A percentile compares a stretch with the other conserved stretches of the same genome.
Evolutionary conservation across 192 early-diverging fungal species (phyloP).

Genomic region (Coemansia sp.): DNA sequence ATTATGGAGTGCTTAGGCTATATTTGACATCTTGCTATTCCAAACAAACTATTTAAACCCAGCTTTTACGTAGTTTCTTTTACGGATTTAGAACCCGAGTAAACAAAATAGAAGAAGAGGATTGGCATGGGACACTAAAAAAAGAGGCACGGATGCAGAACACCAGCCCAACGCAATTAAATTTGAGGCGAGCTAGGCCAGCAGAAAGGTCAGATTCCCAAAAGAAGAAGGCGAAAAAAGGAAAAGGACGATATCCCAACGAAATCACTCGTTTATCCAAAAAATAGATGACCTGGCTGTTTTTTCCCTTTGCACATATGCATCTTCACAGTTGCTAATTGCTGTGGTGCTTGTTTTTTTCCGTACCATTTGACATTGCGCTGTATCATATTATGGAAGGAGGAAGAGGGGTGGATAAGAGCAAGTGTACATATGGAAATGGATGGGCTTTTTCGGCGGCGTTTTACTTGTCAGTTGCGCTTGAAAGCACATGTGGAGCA

Average conservation of each 20-base stretch:
- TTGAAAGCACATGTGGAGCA: neutral
- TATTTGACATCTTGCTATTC: neutral
- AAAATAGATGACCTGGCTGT: neutral
- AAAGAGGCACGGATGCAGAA: slow-evolving; percentile 3
- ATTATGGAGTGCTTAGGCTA: neutral
- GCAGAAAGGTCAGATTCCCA: neutral
- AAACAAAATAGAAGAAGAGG: neutral
- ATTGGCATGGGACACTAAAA: neutral
- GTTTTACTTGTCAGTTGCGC: neutral
- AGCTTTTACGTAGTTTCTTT: neutral
- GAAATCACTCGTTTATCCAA: neutral
- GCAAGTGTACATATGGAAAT: neutral
- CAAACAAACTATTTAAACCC: neutral
- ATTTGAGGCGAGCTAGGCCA: neutral
- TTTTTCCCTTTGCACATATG: too few relatives aligned
- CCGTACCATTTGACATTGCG: neutral
- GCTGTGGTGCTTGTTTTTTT: too few relatives aligned
- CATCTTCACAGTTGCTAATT: too few relatives aligned
- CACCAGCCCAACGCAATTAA: neutral
- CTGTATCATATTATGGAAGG: neutral
- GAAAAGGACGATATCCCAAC: neutral
- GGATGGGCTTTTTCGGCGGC: neutral
- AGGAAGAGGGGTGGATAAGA: neutral
- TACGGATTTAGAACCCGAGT: neutral
- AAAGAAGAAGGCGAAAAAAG: neutral